Conservation (phyloP, 2,329 filamentous ascomycete species). For the Exophiala oligosperma region DNA sequence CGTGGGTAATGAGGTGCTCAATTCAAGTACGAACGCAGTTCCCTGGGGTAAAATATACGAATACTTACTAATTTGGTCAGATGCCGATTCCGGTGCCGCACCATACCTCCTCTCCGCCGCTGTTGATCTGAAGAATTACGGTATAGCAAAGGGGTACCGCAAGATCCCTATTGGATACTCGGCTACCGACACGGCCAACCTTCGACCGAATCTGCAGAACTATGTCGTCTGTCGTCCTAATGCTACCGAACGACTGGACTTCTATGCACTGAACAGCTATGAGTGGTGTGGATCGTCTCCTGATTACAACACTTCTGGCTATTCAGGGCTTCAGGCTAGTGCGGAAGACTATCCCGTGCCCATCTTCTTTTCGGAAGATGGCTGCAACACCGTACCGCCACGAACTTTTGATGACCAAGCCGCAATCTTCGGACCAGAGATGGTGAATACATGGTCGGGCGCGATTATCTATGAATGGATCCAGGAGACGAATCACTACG, state of each 20-base stretch:
- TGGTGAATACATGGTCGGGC: slow-evolving; percentile 71
- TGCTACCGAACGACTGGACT: slow-evolving; percentile 68
- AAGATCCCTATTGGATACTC: slow-evolving; percentile 84
- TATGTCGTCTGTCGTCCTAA: slow-evolving; percentile 80
- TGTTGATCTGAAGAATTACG: slow-evolving; percentile 80
- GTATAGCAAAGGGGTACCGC: slow-evolving; percentile 73
- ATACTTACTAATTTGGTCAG: slow-evolving; percentile 27
- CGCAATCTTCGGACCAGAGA: slow-evolving; percentile 72
- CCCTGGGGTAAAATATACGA: background rate
- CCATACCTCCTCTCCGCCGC: slow-evolving; percentile 82
- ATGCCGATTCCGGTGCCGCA: slow-evolving; percentile 61
- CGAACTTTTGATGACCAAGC: slow-evolving; percentile 62
- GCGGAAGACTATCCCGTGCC: slow-evolving; percentile 74
- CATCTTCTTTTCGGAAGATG: slow-evolving; percentile 87
- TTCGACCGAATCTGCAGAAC: slow-evolving; percentile 65
- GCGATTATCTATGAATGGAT: slow-evolving; percentile 91
- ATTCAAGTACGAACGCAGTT: slow-evolving; percentile 41
- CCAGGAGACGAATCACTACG: slow-evolving; percentile 79
- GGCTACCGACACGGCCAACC: slow-evolving; percentile 75
- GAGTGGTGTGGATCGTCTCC: slow-evolving; percentile 66
- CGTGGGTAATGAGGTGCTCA: slow-evolving; percentile 83
- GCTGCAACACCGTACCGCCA: slow-evolving; percentile 63
- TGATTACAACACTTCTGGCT: slow-evolving; percentile 66
- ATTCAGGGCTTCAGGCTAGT: slow-evolving; percentile 65
- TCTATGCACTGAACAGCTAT: slow-evolving; percentile 84